Base-by-base conservation (phyloP, 2,329 filamentous ascomycete species). In the Verticillium albo-atrum region DNA sequence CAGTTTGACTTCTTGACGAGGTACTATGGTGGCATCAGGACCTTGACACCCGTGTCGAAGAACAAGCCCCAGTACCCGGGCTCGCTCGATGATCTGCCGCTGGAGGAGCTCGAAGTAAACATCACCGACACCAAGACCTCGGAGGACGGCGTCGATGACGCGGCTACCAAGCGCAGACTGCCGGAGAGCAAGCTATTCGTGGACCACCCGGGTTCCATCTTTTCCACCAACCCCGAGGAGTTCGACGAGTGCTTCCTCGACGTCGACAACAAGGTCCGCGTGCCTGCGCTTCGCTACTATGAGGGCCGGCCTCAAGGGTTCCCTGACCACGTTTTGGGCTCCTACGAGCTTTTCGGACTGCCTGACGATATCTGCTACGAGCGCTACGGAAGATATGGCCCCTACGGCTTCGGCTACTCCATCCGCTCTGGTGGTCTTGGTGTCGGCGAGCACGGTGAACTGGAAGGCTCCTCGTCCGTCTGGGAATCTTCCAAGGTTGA, bases 311-410 rank as follows among this genome's bases (percentile, higher is more conserved):
- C 92, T 0, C 82, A 84, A 60, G 94, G 93, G 1, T 96, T 96
- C 71, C 95, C 95, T 0, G 86, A 95, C 55, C 85, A 92, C 60
- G 85, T 91, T 2, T 84, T 94, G 68, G 95, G 95, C n/a, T 96
- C 92, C 0, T 93, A 97, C 68, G 86, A 92, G 10, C 73, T 94
- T 47, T 75, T 98, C 14, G 89, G 87, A 0, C 77, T 98, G 35
- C 85, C 89, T 20, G 86, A 96, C 65, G 89, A 96, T 68, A 85
- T 97, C 54, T 99, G 95, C 76, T 97, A 97, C 70, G 95, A 99
- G 66, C 84, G 95, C 2, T 96, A 91, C 70, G 94, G 94, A 3
- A 85, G 92, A 63, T 85, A 95, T 30, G 93, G 91, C 0, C 90
- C 94, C 0, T 99, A 99, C 67, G 94, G 94, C 0, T 85, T 92